Percentiles rank a stretch among this genome's conserved stretches.
phyloP scores from a whole-genome alignment of 768 basidiomycete genomes.

The Pholiota conissans region DNA sequence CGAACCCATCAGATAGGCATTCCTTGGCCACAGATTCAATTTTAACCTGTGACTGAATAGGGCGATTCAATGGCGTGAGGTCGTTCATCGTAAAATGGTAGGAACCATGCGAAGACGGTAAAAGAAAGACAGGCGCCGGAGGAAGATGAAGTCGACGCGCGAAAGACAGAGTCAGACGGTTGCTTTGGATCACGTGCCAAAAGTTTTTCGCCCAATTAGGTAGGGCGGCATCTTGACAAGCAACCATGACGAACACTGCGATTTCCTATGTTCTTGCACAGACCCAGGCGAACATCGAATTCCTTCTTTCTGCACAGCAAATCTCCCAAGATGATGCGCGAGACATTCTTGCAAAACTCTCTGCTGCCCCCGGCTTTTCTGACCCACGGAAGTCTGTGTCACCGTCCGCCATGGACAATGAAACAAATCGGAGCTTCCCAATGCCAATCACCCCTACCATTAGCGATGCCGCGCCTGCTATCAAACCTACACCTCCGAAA shows the following conservation, averaged over 20 bases:
- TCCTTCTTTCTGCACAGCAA: constrained; percentile 50
- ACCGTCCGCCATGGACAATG: background rate
- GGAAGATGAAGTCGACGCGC: background rate
- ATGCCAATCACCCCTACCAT: constrained; percentile 9
- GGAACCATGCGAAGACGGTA: constrained; percentile 1
- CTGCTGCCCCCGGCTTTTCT: constrained; percentile 1
- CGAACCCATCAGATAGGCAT: constrained; percentile 44
- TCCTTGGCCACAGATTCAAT: constrained; percentile 38
- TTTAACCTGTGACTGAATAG: constrained; percentile 34
- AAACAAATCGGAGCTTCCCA: background rate
- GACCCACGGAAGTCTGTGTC: background rate
- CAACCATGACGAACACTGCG: constrained; percentile 14
- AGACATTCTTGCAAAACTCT: constrained; percentile 36
- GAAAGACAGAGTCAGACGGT: background rate
- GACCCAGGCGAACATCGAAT: constrained; percentile 54
- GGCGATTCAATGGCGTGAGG: constrained; percentile 37
- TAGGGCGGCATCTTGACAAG: no score
- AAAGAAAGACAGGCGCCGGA: background rate
- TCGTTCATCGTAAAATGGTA: constrained; percentile 26
- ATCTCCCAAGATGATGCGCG: constrained; percentile 46
- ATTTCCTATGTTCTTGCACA: constrained; percentile 51
- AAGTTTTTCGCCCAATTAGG: no score
- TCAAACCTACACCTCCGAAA: constrained; percentile 1
- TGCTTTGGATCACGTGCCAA: no score
- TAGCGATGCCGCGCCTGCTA: constrained; percentile 6